These are phyloP conservation scores for Globisporangium takayamanum DNA, from an alignment of 352 stramenopile genomes.

Conservation along the genomic window DNA sequence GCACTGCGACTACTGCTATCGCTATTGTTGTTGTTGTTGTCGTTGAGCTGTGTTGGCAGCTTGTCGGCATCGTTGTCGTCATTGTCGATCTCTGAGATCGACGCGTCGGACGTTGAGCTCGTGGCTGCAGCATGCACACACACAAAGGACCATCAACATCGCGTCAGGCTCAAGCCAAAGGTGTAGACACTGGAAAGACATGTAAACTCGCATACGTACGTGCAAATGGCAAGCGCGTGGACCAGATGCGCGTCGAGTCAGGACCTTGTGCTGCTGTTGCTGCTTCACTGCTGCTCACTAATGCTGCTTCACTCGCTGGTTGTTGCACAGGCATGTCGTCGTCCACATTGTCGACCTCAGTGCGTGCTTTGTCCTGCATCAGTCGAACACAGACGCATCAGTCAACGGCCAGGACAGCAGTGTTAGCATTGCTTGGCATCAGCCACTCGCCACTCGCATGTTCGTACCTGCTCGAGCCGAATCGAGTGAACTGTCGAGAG, in stretches of 20 bases:
- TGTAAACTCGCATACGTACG: slow-evolving; percentile 9
- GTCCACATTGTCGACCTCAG: slow-evolving; percentile 4
- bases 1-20: background rate
- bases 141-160: background rate
- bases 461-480: background rate
- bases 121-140: background rate
- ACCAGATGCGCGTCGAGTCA: slow-evolving; percentile 22
- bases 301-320: background rate
- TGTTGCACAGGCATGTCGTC: background rate
- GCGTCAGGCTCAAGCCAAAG: background rate
- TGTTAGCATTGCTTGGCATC: too few relatives aligned
- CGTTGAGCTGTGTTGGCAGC: background rate
- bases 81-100: slow-evolving; percentile 4
- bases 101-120: slow-evolving; percentile 6
- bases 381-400: too few relatives aligned
- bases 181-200: background rate
- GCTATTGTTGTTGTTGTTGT: background rate
- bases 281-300: background rate
- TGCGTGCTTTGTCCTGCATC: background rate
- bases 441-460: too few relatives aligned
- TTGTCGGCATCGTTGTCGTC: background rate
- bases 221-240: slow-evolving; percentile 18
- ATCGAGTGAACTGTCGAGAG: slow-evolving; percentile 30
- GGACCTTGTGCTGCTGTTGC: background rate
- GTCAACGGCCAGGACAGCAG: background rate